These are phyloP conservation scores for Blastomyces gilchristii DNA, from an alignment of 2,329 filamentous ascomycete genomes.

Conservation along the genomic window DNA sequence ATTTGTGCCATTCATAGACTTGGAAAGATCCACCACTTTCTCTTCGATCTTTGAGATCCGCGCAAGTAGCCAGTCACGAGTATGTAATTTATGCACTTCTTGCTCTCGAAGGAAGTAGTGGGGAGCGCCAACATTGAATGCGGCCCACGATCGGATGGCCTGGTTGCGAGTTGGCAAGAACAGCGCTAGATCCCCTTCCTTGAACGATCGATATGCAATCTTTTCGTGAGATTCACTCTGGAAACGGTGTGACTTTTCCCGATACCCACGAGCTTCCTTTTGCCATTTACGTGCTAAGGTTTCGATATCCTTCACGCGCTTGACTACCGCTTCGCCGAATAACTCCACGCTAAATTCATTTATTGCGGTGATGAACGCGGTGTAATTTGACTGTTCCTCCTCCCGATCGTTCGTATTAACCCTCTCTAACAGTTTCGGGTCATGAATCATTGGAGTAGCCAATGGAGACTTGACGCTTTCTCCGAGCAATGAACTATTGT, in stretches of 20 bases:
- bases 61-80: slow-evolving; percentile 91
- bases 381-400: slow-evolving; percentile 62
- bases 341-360: slow-evolving; percentile 72
- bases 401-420: slow-evolving; percentile 57
- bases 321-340: slow-evolving; percentile 75
- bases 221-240: slow-evolving; percentile 88
- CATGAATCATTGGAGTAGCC: slow-evolving; percentile 35
- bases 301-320: slow-evolving; percentile 86
- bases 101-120: slow-evolving; percentile 95
- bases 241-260: slow-evolving; percentile 70
- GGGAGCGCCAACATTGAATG: slow-evolving; percentile 94
- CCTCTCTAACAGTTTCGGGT: slow-evolving; percentile 72
- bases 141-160: slow-evolving; percentile 89
- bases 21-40: slow-evolving; percentile 82
- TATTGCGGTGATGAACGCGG: slow-evolving; percentile 61
- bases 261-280: slow-evolving; percentile 73
- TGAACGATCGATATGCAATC: slow-evolving; percentile 91
- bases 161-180: slow-evolving; percentile 94
- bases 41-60: slow-evolving; percentile 87
- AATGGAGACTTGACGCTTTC: slow-evolving; percentile 29
- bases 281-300: slow-evolving; percentile 88
- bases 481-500: slow-evolving; percentile 25
- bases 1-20: slow-evolving; percentile 50
- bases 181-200: slow-evolving; percentile 86
- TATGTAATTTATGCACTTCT: slow-evolving; percentile 72